Percentiles rank a stretch among this genome's conserved stretches.
Conservation (phyloP, 2,329 filamentous ascomycete species). For the Ophiostoma sp. region DNA sequence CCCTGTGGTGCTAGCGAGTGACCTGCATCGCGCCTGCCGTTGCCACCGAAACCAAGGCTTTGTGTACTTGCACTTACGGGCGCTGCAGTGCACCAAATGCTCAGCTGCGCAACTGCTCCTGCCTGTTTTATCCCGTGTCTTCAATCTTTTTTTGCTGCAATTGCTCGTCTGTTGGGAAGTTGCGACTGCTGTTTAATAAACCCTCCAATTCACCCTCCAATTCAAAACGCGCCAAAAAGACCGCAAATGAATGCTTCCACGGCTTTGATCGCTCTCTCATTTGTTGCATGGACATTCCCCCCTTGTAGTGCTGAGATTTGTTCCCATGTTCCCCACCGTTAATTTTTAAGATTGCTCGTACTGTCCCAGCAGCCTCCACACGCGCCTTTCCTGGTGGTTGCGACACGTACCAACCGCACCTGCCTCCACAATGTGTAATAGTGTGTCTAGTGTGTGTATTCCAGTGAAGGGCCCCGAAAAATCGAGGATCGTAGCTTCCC, state of each 20-base stretch:
- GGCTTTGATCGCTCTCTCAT: constrained; percentile 2
- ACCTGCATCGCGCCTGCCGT: constrained; percentile 21
- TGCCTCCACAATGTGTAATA: not conserved
- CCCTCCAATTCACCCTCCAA: not conserved
- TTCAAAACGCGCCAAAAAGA: not conserved
- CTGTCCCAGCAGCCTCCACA: constrained; percentile 7
- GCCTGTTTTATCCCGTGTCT: not conserved
- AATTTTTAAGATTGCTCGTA: constrained; percentile 17
- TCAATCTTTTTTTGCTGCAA: not conserved
- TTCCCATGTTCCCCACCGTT: not conserved
- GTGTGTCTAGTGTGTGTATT: not conserved
- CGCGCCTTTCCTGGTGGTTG: constrained; percentile 15
- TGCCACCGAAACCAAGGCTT: constrained; percentile 17
- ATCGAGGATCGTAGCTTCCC: constrained; percentile 21
- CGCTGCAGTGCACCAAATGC: not conserved
- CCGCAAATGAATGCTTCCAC: not conserved
- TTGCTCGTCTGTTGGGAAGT: not conserved
- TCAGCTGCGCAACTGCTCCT: not conserved
- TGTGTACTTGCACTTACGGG: not conserved
- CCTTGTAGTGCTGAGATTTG: not conserved
- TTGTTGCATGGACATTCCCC: constrained; percentile 5
- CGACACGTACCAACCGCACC: not conserved
- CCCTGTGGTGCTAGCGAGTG: constrained; percentile 4
- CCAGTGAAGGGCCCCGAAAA: not conserved
- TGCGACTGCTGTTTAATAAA: not conserved